A percentile compares a stretch with the other conserved stretches of the same genome.
phyloP scores from a whole-genome alignment of 768 basidiomycete species.

The Multifurca ochricompacta region DNA sequence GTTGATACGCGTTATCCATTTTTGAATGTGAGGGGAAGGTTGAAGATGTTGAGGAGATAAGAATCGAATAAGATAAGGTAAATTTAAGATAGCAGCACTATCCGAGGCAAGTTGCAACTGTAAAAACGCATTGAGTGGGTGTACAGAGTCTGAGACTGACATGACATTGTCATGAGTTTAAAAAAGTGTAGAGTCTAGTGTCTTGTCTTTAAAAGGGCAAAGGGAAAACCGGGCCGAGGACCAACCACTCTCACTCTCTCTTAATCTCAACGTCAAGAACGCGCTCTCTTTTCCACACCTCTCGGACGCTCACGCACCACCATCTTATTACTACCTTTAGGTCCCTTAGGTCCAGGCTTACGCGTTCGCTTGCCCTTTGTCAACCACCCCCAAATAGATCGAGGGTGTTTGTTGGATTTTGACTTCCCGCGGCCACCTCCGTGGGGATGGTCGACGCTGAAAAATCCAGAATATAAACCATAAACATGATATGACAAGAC shows the following conservation, averaged over 20 bases:
- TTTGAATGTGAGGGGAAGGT: conserved; percentile 59
- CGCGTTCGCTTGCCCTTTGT: conserved; percentile 91
- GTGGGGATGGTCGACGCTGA: conserved; percentile 84
- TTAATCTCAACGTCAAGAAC: conserved; percentile 10
- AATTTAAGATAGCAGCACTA: conserved; percentile 45
- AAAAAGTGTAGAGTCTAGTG: neutral
- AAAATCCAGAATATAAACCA: conserved; percentile 5
- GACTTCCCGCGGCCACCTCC: conserved; percentile 98
- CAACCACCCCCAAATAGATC: conserved; percentile 88
- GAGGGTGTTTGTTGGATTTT: conserved; percentile 92
- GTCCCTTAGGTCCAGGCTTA: conserved; percentile 85
- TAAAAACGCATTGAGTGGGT: conserved; percentile 55
- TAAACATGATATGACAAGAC: too few relatives aligned
- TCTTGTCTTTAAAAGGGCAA: too few relatives aligned
- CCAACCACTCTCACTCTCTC: too few relatives aligned
- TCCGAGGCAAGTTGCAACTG: conserved; percentile 71
- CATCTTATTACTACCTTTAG: conserved; percentile 85
- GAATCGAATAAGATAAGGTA: conserved; percentile 51
- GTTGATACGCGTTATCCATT: conserved; percentile 70
- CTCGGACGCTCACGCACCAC: conserved; percentile 81
- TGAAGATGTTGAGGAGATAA: conserved; percentile 45
- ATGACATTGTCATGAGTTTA: neutral
- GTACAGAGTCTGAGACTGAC: conserved; percentile 21
- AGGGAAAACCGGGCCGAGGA: conserved; percentile 4
- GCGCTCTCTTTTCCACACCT: conserved; percentile 45